phyloP scores from a whole-genome alignment of 192 early-diverging fungal genomes.

The Gorgonomyces haynaldii region DNA sequence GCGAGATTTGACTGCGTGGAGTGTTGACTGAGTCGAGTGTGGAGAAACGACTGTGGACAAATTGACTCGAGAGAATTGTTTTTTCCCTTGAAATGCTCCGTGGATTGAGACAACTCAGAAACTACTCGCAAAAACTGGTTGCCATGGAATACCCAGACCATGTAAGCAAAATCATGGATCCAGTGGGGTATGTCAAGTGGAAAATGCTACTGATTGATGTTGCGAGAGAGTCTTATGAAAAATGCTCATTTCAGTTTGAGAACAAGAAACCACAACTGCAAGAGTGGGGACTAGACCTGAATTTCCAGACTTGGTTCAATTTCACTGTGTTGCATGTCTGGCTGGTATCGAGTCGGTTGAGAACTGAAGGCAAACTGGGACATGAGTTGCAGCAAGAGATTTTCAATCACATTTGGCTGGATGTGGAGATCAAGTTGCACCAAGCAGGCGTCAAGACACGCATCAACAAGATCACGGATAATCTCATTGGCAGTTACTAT shows the following conservation, averaged over 20 bases:
- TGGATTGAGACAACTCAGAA: too few relatives aligned
- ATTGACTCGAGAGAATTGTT: too few relatives aligned
- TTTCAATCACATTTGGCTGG: conserved; percentile 76
- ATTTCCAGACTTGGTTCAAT: conserved; percentile 91
- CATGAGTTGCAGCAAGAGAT: conserved; percentile 79
- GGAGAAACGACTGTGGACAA: too few relatives aligned
- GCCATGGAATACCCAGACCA: conserved; percentile 4
- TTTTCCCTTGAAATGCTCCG: too few relatives aligned
- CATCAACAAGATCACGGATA: conserved; percentile 64
- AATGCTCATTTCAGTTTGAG: conserved; percentile 29
- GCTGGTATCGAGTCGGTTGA: conserved; percentile 75
- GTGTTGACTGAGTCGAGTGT: too few relatives aligned
- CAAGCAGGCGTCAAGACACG: conserved; percentile 68
- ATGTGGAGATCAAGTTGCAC: conserved; percentile 75
- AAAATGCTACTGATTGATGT: conserved; percentile 36
- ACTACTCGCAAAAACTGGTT: too few relatives aligned
- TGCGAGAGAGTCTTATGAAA: conserved; percentile 26
- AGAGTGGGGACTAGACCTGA: conserved; percentile 18
- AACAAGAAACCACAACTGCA: conserved; percentile 13
- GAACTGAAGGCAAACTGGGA: conserved; percentile 31
- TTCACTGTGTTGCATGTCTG: conserved; percentile 85
- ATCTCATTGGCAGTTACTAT: conserved; percentile 72
- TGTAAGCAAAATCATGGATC: conserved; percentile 16
- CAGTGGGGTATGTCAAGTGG: conserved; percentile 28
- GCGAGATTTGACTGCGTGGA: too few relatives aligned